Percentiles rank a stretch among this genome's conserved stretches.
Evolutionary conservation across 2,329 filamentous ascomycete genomes (phyloP).

Genomic region (Talaromyces pinophilus): DNA sequence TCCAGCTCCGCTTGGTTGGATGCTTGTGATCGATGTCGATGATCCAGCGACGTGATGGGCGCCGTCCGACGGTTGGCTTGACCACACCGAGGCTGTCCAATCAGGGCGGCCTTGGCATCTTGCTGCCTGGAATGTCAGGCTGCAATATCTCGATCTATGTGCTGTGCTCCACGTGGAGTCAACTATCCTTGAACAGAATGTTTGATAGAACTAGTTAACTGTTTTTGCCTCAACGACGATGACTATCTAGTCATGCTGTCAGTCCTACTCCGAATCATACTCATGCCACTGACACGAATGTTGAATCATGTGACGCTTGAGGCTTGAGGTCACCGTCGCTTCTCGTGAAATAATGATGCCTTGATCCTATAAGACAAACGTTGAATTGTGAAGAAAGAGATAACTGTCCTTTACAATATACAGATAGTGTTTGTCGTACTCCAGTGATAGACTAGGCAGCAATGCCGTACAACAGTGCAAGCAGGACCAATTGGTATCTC

Average conservation of each 20-base stretch:
- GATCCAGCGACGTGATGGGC: slow-evolving; percentile 11
- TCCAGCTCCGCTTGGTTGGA: slow-evolving; percentile 10
- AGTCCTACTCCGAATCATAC: not conserved
- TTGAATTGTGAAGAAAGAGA: not conserved
- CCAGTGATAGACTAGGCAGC: not conserved
- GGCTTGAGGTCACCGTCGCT: not conserved
- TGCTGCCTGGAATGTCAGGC: slow-evolving; percentile 5
- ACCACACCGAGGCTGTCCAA: slow-evolving; percentile 15
- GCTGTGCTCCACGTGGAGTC: slow-evolving; percentile 7
- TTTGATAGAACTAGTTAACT: not conserved
- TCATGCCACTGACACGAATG: not conserved
- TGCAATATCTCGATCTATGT: not conserved
- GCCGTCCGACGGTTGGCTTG: not conserved
- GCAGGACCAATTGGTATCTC: not conserved
- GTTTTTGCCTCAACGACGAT: not conserved
- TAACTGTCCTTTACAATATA: not conserved
- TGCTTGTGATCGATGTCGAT: slow-evolving; percentile 15
- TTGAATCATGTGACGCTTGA: not conserved
- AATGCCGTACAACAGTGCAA: not conserved
- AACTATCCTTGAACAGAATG: not conserved
- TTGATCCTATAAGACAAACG: not conserved
- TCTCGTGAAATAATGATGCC: slow-evolving; percentile 1
- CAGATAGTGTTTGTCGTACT: not conserved
- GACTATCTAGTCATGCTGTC: not conserved
- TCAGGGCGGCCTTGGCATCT: not conserved